Evolutionary conservation across 2,329 filamentous ascomycete genomes (phyloP), one percentile per base, ranked within the genome.

Genomic region (Monosporascus sp.): DNA sequence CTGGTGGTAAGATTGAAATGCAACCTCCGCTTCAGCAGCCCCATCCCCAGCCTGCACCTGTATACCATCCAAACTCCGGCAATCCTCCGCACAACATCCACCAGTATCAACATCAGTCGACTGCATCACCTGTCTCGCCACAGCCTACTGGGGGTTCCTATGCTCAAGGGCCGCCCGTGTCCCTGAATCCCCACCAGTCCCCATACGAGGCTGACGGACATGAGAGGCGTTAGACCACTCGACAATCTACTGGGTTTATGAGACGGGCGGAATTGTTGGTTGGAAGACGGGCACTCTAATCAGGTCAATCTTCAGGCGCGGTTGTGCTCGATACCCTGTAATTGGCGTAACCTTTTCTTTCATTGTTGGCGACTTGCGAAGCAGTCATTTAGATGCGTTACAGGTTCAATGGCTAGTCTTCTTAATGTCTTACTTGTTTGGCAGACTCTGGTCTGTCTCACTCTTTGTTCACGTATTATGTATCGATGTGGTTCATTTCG

Each of bases 1-100:
- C 11, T 51, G 58, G 50, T n/a, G 60, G 43, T 14, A 65, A 67
- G 51, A 58, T 61, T 45, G 58, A 59, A 51, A 63, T 63, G 59
- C 63, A 67, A 38, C 58, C 64, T 7, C 65, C 66, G 40, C 52
- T 52, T 8, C 58, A 55, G 44, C 55, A 60, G 40, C 49, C 37
- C 22, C 24, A 47, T 49, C 52, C 43, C 41, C 20, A 47, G 24
- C 48, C 47, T 37, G 51, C 54, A 15, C 43, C 31, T 14, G 31
- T 14, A n/a, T 38, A 51, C 2, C 45, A 53, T 26, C 53, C 55
- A 35, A 44, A 20, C 7, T 55, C 51, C n/a, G 45, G 28, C 14
- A 22, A 40, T 18, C 45, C 51, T 24, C 54, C 3, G 8, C 28
- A 56, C 28, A 51, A 51, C 37, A 14, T 43, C 7, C 37, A 55